Evolutionary conservation across 108 stramenopile species (phyloP).

Genomic region (Parietichytrium sp.): DNA sequence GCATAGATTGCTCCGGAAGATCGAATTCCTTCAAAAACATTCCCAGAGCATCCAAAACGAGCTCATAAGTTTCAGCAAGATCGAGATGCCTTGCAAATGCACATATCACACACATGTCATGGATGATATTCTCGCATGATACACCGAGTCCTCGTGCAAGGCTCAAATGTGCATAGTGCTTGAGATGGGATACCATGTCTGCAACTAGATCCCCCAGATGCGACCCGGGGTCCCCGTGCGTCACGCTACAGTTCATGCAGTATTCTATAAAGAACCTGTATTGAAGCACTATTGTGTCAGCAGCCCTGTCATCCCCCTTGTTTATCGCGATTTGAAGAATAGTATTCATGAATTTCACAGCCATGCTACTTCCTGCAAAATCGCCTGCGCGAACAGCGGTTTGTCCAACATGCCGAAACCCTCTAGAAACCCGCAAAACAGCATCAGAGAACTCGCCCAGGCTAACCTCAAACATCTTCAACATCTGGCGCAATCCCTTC

Average conservation of each 20-base stretch:
- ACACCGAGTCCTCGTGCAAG: no score
- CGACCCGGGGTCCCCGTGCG: no score
- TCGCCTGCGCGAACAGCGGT: neutral
- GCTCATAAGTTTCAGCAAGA: neutral
- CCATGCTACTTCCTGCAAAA: neutral
- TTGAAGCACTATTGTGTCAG: neutral
- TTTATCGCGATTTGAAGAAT: conserved; percentile 11
- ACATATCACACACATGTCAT: neutral
- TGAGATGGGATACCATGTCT: neutral
- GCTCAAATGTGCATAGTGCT: neutral
- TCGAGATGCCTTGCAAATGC: conserved; percentile 7
- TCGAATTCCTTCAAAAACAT: neutral
- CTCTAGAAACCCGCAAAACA: neutral
- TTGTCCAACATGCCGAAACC: conserved; percentile 15
- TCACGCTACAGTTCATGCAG: neutral
- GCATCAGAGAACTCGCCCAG: conserved; percentile 1
- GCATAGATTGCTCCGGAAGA: neutral
- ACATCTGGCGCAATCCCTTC: neutral
- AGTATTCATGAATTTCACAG: conserved; percentile 29
- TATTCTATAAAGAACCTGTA: neutral
- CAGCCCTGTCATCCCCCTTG: neutral
- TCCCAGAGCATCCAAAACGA: neutral
- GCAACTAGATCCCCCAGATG: neutral
- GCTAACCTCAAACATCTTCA: conserved; percentile 12
- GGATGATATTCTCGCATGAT: neutral